Evolutionary conservation across 139 green algal genomes (phyloP), one percentile per base, ranked within the genome.

Genomic region (Chlamydomonas asymmetrica): DNA sequence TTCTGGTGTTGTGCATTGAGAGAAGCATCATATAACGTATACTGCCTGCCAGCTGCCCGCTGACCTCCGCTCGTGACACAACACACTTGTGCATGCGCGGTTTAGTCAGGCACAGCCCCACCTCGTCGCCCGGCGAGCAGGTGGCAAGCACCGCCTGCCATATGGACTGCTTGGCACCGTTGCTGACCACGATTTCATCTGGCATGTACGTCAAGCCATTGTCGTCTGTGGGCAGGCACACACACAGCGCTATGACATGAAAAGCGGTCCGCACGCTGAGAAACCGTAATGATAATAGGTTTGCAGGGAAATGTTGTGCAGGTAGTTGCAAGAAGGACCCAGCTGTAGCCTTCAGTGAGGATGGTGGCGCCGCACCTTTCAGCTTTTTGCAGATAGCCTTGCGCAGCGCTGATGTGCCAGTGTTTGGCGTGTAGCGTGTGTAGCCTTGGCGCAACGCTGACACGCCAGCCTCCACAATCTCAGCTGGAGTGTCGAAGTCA

Each of bases 161-260:
- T 71, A 98, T 92, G 62, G 88, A 84, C 82, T 99, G 95, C 87
- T 98, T 99, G 69, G 95, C 95, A 37, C 95, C 96, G 80, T 98
- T 98, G 76, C 66, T 93, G 34, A 99, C 83, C 20, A 98, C 89
- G 13, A 99, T 89, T 74, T 98, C 91, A 10, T 92, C 71, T 0
- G 90, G 75, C 0, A 3, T n/a, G 74, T 98, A 98, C 20, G 72
- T 45, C 41, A 99, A 74, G 2, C 90, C 90, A 76, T 99, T 98
- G 64, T 98, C 96, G 0, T 78, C 82, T 92, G 80, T n/a, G 57
- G 8, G 57, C n/a, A n/a, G n/a, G n/a, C n/a, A n/a, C n/a, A n/a
- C n/a, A n/a, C n/a, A n/a, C n/a, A n/a, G n/a, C n/a, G n/a, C n/a
- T n/a, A n/a, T n/a, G n/a, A n/a, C n/a, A n/a, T n/a, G n/a, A n/a